Evolutionary conservation across 192 early-diverging fungal species (phyloP).

Genomic region (Podochytrium sp.): DNA sequence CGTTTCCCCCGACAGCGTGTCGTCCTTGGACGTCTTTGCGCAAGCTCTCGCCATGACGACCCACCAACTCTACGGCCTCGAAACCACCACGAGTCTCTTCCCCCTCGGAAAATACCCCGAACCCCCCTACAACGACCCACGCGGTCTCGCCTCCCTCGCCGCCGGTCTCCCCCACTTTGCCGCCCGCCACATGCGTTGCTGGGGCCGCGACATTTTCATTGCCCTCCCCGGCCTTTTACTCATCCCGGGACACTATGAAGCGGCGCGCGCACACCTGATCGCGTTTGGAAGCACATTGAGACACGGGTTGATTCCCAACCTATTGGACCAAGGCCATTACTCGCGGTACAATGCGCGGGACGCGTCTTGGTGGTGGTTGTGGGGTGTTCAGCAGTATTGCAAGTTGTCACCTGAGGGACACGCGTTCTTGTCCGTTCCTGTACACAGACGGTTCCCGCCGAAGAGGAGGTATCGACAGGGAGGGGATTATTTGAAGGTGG

Average conservation of each 20-base stretch:
- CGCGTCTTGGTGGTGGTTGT: conserved; percentile 95
- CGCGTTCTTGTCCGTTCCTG: conserved; percentile 68
- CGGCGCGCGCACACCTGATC: conserved; percentile 83
- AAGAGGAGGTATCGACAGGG: conserved; percentile 44
- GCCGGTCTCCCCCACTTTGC: conserved; percentile 97
- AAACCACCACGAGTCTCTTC: conserved; percentile 84
- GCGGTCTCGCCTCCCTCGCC: conserved; percentile 68
- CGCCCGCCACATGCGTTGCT: conserved; percentile 88
- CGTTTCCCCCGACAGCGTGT: conserved; percentile 69
- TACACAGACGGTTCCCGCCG: conserved; percentile 85
- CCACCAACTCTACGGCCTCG: conserved; percentile 81
- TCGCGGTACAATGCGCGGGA: conserved; percentile 97
- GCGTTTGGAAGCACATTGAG: conserved; percentile 89
- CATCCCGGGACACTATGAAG: conserved; percentile 80
- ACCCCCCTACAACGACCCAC: neutral
- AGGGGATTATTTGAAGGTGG: conserved; percentile 31
- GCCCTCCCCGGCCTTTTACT: conserved; percentile 83
- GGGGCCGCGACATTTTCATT: conserved; percentile 99
- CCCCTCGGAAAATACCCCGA: conserved; percentile 37
- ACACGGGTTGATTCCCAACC: conserved; percentile 96
- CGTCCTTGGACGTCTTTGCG: conserved; percentile 67
- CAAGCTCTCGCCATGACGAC: conserved; percentile 77
- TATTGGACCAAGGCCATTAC: conserved; percentile 81
- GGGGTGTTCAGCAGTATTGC: conserved; percentile 90
- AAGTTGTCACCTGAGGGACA: conserved; percentile 73